Base-by-base conservation (phyloP, 2,329 filamentous ascomycete species). In the Lachnellula subtilissima region DNA sequence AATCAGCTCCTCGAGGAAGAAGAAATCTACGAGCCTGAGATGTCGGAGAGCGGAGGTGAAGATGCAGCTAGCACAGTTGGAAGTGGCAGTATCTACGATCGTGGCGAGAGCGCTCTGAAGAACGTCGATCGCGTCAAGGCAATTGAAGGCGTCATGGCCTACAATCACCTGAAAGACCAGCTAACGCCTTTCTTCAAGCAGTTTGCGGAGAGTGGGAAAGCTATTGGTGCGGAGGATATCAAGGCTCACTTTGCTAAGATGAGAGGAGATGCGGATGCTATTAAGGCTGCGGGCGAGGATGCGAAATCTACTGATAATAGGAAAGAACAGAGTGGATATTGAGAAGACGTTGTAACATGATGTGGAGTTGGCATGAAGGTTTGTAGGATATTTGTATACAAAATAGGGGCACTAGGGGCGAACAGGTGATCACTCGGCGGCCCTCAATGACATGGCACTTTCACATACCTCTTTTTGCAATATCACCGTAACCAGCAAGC, bases 141-240 rank as follows among this genome's bases (percentile, higher is more conserved):
- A 4, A 96, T 99, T 54, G 89, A 99, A 71, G 94, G 94, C 15
- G 93, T 96, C 47, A 97, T 97, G 91, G 93, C 92, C 0, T 99
- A 97, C 74, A 97, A 97, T 67, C 88, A 96, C 67, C 81, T 99
- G 58, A 94, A 95, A 69, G 92, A 97, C 68, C 92, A 93, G 70
- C 84, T 99, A n/a, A 96, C 93, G 77, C 86, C 87, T 0, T 97
- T 99, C 71, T 84, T 99, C 67, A 85, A 92, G 73, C 88, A 95
- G 45, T 99, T 96, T 70, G 94, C 94, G 0, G 91, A 97, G 69
- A 95, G 87, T 60, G 93, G 93, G 1, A 78, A 89, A 71, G 86
- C 89, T 0, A 92, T 99, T 22, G 87, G 91, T 1, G 93, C 93
- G 1, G 94, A 99, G 69, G 92, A 97, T 73, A 94, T 99, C 73